Evolutionary conservation across 202 grass and related monocot species (phyloP), one percentile per base, ranked within the genome.

Genomic region (Musa balbisiana): DNA sequence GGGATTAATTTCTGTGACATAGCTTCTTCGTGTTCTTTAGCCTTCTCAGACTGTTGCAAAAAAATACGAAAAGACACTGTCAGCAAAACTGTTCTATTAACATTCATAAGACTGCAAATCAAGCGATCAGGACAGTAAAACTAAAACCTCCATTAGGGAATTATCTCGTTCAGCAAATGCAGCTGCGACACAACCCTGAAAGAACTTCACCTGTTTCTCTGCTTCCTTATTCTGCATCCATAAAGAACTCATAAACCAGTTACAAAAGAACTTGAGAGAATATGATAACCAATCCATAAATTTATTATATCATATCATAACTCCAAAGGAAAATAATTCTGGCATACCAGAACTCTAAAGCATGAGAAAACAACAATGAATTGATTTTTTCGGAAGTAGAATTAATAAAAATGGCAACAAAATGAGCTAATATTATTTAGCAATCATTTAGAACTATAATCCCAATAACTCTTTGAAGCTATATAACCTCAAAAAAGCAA

Each of bases 191-290:
- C 94, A 91, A 75, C 83, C 91, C 81, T 98, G 94, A 84, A 98
- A 98, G 87, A 98, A 98, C 43, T 88, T 94, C 63, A 98, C 80
- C 84, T 98, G 94, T 75, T 92, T 89, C 80, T 93, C 91, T 82
- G 90, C 86, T 80, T 98, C 94, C 82, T 91, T 93, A 76, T 91
- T 98, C 94, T 98, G 83, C 84, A 89, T 68, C 85, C 17, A 26
- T 24, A 70, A 83, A 52, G 23, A 76, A 80, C 62, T 27, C 58
- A 17, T 79, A 22, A 75, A 50, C 10, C 49, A 67, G 29, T 15
- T 81, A 76, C 43, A 20, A 8, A 26, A 10, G n/a, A 54, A 1
- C 52, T 29, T 13, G 13, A 26, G 20, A 55, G 5, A 43, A 43
- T 60, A 60, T 60, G 16, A 16, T 60, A 60, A 60, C 56, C 56